Conservation (phyloP, 352 stramenopile genomes). For the Thalassiosira mediterranea region DNA sequence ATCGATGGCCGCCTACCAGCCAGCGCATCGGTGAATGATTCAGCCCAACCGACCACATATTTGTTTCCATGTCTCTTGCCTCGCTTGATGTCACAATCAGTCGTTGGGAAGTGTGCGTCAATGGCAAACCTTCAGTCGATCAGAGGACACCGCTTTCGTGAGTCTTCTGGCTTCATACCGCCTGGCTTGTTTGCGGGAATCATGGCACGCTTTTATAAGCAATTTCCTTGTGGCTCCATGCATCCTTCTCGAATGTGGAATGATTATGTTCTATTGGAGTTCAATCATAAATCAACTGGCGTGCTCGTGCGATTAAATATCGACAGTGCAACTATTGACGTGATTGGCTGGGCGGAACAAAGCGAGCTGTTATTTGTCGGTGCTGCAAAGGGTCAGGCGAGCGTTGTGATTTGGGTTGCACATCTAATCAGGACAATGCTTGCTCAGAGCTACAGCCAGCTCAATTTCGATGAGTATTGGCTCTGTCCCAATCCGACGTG, state of each 20-base stretch:
- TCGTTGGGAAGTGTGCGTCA: not conserved
- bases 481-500: constrained; percentile 27
- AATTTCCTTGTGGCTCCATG: constrained; percentile 11
- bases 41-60: constrained; percentile 4
- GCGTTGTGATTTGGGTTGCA: constrained; percentile 29
- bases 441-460: constrained; percentile 22
- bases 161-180: constrained; percentile 32
- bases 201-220: constrained; percentile 24
- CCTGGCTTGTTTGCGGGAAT: constrained; percentile 34
- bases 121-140: constrained; percentile 2
- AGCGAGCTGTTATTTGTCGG: constrained; percentile 33
- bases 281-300: constrained; percentile 29
- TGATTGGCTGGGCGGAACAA: constrained; percentile 17
- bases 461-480: constrained; percentile 37
- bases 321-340: constrained; percentile 22
- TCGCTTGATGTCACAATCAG: constrained; percentile 2
- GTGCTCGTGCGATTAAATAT: constrained; percentile 21
- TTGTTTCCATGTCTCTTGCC: constrained; percentile 37
- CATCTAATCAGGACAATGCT: constrained; percentile 39
- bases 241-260: constrained; percentile 21
- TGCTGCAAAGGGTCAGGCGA: constrained; percentile 36
- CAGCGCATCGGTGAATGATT: no score
- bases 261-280: constrained; percentile 15
- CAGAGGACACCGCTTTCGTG: constrained; percentile 31
- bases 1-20: no score